Base-by-base conservation (phyloP, 2,329 filamentous ascomycete species). In the Neodidymelliopsis sp. region DNA sequence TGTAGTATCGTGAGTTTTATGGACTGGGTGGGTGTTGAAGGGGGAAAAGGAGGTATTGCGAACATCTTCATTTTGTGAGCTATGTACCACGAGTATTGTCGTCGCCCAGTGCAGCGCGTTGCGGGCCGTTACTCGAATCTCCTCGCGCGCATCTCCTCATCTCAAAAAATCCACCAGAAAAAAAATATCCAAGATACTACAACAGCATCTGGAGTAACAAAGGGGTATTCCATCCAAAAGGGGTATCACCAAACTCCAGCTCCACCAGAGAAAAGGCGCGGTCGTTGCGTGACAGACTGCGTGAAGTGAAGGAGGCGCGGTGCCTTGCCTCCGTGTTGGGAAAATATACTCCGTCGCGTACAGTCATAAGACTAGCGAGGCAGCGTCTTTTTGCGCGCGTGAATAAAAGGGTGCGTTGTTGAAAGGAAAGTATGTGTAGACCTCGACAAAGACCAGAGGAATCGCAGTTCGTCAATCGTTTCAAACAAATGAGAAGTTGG, bases 191-290 rank as follows among this genome's bases (percentile, higher is more conserved):
- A 41, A 29, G 18, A 40, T 45, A 15, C 29, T 35, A 49, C 46
- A n/a, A n/a, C n/a, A n/a, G n/a, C n/a, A n/a, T n/a, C n/a, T 27
- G 40, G 36, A 50, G 30, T 38, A 42, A 41, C 44, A 49, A 23
- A 28, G 40, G 45, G 43, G 39, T 35, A 42, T 42, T 46, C 43
- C 49, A 16, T 45, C 45, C 53, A 62, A 62, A 63, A 52, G 62
- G 69, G 67, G 66, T 72, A 71, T 72, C 69, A 61, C 67, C 69
- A 72, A 72, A 72, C 69, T 71, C 69, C 67, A 71, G 67, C 67
- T 70, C 67, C 69, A 71, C 67, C 67, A 68, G 65, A 70, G 65
- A 70, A 70, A 56, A 40, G 13, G 36, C 48, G 56, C 49, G 44
- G 16, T 43, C 27, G 25, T 44, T 41, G 35, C 34, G 24, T 33